These are phyloP conservation scores for Neonothopanus nambi DNA, from an alignment of 1,284 basidiomycete genomes.

Conservation along the genomic window DNA sequence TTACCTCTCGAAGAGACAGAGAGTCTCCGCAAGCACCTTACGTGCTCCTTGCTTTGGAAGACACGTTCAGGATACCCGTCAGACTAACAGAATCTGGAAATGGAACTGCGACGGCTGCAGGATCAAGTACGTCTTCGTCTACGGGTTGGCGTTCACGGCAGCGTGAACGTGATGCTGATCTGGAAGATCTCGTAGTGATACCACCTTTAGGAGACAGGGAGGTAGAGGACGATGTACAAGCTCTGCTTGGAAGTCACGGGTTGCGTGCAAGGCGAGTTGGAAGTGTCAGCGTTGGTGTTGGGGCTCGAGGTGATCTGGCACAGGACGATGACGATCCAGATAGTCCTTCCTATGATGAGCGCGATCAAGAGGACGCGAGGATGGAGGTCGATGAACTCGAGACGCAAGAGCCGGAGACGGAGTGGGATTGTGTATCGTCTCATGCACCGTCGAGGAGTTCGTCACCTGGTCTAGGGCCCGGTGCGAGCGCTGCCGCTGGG, in stretches of 20 bases:
- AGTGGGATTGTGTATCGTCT: conserved; percentile 29
- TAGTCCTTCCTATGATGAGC: conserved; percentile 18
- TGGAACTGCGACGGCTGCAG: neutral
- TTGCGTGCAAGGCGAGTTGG: conserved; percentile 26
- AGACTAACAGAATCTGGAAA: neutral
- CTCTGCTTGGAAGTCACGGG: conserved; percentile 51
- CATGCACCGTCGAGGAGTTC: conserved; percentile 28
- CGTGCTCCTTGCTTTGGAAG: conserved; percentile 52
- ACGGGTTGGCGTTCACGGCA: conserved; percentile 16
- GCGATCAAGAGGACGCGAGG: conserved; percentile 29
- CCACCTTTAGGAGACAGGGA: conserved; percentile 57
- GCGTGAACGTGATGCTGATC: conserved; percentile 31
- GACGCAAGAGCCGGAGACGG: conserved; percentile 16
- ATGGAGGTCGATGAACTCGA: conserved; percentile 32
- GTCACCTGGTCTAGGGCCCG: conserved; percentile 6
- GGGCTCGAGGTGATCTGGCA: conserved; percentile 23
- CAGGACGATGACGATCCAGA: neutral
- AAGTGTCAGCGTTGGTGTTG: neutral
- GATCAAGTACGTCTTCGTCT: neutral
- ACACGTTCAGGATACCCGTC: conserved; percentile 51
- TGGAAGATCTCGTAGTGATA: conserved; percentile 50
- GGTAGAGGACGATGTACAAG: conserved; percentile 61
- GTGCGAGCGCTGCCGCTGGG: neutral
- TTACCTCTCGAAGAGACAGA: conserved; percentile 22
- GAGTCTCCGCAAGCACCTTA: conserved; percentile 28